These are phyloP conservation scores for Thalassiosira profunda DNA, from an alignment of 108 stramenopile genomes.

Conservation along the genomic window DNA sequence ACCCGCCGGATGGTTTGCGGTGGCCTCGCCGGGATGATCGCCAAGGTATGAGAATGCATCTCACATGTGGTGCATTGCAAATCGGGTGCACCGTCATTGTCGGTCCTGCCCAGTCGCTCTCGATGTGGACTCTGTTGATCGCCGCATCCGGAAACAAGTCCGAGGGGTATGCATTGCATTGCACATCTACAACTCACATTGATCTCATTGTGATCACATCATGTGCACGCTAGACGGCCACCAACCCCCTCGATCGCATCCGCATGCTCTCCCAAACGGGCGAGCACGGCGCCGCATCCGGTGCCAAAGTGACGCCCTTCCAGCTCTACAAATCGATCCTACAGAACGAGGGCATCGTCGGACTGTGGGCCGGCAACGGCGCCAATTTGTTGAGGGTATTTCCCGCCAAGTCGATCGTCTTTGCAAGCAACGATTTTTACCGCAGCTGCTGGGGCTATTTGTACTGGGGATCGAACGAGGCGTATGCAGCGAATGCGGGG, in stretches of 20 bases:
- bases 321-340: slow-evolving; percentile 76
- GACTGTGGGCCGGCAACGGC: slow-evolving; percentile 93
- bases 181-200: neutral
- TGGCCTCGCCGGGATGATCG: slow-evolving; percentile 91
- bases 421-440: slow-evolving; percentile 84
- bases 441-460: slow-evolving; percentile 39
- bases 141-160: neutral
- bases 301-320: slow-evolving; percentile 21
- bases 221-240: slow-evolving; percentile 56
- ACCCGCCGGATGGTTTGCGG: slow-evolving; percentile 87
- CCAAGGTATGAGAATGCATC: slow-evolving; percentile 55
- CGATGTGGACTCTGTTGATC: too few relatives aligned
- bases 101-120: too few relatives aligned
- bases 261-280: slow-evolving; percentile 93
- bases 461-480: slow-evolving; percentile 3
- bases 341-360: slow-evolving; percentile 80
- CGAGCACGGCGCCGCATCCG: slow-evolving; percentile 53
- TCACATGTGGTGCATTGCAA: too few relatives aligned
- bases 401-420: slow-evolving; percentile 87
- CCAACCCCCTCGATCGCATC: slow-evolving; percentile 91
- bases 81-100: too few relatives aligned
- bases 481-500: neutral
- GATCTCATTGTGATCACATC: neutral
- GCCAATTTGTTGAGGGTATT: slow-evolving; percentile 91
- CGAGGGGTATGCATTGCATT: neutral